These are phyloP conservation scores for Capsella rubella DNA, from an alignment of 441 rosid genomes.

Conservation along the genomic window DNA sequence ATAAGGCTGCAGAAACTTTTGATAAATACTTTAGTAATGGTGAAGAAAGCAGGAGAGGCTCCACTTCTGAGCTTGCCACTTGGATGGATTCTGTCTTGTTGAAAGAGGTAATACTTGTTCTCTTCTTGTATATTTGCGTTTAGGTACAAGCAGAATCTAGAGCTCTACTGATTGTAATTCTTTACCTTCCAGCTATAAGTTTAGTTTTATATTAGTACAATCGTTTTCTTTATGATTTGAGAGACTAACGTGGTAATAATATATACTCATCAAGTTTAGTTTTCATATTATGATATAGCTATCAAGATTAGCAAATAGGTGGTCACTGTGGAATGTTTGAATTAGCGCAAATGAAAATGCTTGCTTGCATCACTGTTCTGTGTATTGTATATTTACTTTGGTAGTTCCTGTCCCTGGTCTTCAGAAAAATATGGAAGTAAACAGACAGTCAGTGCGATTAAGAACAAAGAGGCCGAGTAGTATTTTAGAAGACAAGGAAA, in stretches of 20 bases:
- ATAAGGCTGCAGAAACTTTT: conserved; percentile 44
- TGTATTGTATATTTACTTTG: neutral
- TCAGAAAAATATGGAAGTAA: conserved; percentile 48
- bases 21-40: conserved; percentile 37
- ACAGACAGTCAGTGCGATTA: conserved; percentile 33
- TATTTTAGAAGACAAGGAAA: conserved; percentile 44
- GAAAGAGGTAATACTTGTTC: conserved; percentile 59
- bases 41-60: conserved; percentile 36
- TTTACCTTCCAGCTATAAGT: neutral
- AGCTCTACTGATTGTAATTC: neutral
- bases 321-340: conserved; percentile 5
- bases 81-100: conserved; percentile 68
- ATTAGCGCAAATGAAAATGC: neutral
- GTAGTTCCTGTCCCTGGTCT: neutral
- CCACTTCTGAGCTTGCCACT: conserved; percentile 48
- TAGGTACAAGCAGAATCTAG: neutral
- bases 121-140: neutral
- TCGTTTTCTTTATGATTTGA: neutral
- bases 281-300: neutral
- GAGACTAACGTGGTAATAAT: neutral
- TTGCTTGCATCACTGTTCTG: conserved; percentile 6
- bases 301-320: conserved; percentile 24
- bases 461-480: conserved; percentile 53
- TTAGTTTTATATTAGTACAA: neutral
- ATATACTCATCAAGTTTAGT: conserved; percentile 18